Base-by-base conservation (phyloP, 2,329 filamentous ascomycete genomes). In the Clonostachys byssicola region DNA sequence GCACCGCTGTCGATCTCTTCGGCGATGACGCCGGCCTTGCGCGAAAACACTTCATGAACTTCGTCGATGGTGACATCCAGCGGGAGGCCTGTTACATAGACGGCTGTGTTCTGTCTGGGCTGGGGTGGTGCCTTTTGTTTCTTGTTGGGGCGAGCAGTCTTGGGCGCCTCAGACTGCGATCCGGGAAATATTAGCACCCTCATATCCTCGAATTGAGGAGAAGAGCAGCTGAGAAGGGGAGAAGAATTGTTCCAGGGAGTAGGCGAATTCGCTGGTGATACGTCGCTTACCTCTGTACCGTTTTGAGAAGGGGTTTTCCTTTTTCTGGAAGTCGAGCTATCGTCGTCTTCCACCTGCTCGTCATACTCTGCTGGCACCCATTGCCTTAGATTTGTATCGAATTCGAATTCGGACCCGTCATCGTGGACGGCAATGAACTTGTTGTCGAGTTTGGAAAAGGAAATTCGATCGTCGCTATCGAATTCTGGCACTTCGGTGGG, bases 1-100 rank as follows among this genome's bases (percentile, higher is more conserved):
- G 84, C 81, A 48, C 89, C 88, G 58, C 85, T 91, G 60, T 96
- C 92, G 54, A 96, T 92, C 67, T 95, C 89, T 67, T 97, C 92
- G 43, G 92, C 90, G 54, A 99, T 92, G 55, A 97, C 87, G 50
- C 92, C 92, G 60, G 82, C 95, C 64, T 89, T 92, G 52, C 79
- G 73, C 43, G 85, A 89, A 71, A 99, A 99, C 30, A 89, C 75
- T 20, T 90, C 81, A 55, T 87, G 79, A 14, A 99, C 83, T 70
- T 99, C 94, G 33, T 88, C 81, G 40, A 86, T 73, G 1, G 86
- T 89, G 40, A 83, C 86, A 63, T 97, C 89, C 38, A 75, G 67
- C 0, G 94, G 95, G 5, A 99, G 79, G 12, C 88, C 89, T 5
- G 91, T 95, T 43, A 96, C 88, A 70, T 92, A 99, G 53, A 99